A percentile compares a stretch with the other conserved stretches of the same genome.
Conservation (phyloP, 2,329 filamentous ascomycete species). For the Fusarium sp. region DNA sequence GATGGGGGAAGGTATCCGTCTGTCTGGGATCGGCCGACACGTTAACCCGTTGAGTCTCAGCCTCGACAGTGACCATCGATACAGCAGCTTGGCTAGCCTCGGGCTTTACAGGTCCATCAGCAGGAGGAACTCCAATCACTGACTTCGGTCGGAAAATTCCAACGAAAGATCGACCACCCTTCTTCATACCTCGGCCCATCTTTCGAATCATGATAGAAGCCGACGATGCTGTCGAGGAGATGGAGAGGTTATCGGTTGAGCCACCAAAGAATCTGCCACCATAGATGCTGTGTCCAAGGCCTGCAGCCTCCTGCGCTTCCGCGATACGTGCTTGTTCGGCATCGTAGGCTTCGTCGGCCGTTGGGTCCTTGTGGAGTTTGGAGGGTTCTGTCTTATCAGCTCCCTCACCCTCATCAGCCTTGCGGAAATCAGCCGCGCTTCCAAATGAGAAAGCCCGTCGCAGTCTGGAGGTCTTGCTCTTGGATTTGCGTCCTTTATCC, state of each 20-base stretch:
- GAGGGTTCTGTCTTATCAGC: conserved; percentile 52
- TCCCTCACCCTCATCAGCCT: conserved; percentile 69
- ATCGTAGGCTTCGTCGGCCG: conserved; percentile 75
- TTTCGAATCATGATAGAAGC: conserved; percentile 96
- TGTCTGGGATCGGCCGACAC: conserved; percentile 77
- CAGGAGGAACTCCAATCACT: conserved; percentile 79
- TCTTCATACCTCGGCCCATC: conserved; percentile 99
- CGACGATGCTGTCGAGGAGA: conserved; percentile 89
- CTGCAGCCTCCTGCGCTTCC: conserved; percentile 89
- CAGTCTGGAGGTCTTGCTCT: conserved; percentile 87
- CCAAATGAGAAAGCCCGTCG: conserved; percentile 96
- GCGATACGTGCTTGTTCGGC: conserved; percentile 93
- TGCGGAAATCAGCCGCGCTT: conserved; percentile 89
- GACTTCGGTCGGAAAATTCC: conserved; percentile 97
- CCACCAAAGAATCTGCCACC: conserved; percentile 86
- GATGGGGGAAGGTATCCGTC: conserved; percentile 79
- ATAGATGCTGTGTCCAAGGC: conserved; percentile 94
- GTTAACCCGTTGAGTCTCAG: conserved; percentile 86
- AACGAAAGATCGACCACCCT: conserved; percentile 88
- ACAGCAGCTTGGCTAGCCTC: conserved; percentile 84
- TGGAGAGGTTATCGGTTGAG: conserved; percentile 94
- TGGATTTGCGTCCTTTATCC: conserved; percentile 80
- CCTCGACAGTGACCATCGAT: conserved; percentile 95
- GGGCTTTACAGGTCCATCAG: conserved; percentile 70
- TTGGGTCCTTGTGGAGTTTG: conserved; percentile 75